Conservation (phyloP, 352 stramenopile species). For the Globisporangium parvum region DNA sequence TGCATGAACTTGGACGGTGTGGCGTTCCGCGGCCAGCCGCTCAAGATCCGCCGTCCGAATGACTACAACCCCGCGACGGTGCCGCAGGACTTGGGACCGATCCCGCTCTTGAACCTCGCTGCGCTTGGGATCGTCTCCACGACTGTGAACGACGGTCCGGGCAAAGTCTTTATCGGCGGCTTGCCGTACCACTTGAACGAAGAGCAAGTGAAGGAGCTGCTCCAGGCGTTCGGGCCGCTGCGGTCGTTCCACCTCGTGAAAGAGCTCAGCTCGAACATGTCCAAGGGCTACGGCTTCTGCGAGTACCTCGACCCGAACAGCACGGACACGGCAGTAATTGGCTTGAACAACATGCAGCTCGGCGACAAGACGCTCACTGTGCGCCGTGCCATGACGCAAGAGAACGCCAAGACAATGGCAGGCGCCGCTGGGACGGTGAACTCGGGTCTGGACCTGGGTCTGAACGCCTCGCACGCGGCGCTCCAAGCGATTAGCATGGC, state of each 20-base stretch:
- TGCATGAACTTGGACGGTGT: constrained; percentile 96
- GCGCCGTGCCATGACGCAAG: constrained; percentile 74
- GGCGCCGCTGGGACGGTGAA: constrained; percentile 64
- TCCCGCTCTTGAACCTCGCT: constrained; percentile 85
- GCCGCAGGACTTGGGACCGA: constrained; percentile 79
- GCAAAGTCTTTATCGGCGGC: constrained; percentile 98
- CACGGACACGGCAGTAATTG: constrained; percentile 90
- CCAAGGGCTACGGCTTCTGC: constrained; percentile 98
- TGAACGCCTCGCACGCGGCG: constrained; percentile 56
- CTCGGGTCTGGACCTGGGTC: constrained; percentile 55
- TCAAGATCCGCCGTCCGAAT: constrained; percentile 97
- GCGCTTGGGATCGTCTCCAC: constrained; percentile 93
- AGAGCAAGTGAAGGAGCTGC: constrained; percentile 91
- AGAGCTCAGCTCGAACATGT: constrained; percentile 85
- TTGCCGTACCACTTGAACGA: constrained; percentile 97
- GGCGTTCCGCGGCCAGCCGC: constrained; percentile 88
- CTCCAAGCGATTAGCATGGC: constrained; percentile 70
- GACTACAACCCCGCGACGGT: constrained; percentile 95
- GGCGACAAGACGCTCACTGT: constrained; percentile 90
- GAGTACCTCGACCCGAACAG: constrained; percentile 92
- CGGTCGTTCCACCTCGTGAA: constrained; percentile 97
- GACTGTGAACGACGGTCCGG: constrained; percentile 94
- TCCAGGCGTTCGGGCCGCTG: constrained; percentile 93
- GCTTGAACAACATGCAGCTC: constrained; percentile 95
- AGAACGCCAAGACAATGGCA: constrained; percentile 59